Conservation (phyloP, 352 stramenopile genomes). For the Globisporangium paddicum region DNA sequence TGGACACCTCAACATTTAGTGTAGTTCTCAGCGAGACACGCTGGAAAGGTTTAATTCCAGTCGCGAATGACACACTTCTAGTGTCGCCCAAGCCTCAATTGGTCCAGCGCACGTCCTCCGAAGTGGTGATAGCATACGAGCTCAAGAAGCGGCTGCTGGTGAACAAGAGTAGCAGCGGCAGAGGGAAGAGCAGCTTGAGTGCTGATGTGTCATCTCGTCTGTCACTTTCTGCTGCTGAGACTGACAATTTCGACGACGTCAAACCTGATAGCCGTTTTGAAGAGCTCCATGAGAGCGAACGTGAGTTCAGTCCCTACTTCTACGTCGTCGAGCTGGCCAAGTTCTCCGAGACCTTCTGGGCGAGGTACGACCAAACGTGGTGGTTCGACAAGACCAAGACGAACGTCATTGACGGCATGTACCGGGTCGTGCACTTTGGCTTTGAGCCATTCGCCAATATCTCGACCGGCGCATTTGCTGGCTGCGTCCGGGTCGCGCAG, state of each 20-base stretch:
- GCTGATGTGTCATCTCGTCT: neutral
- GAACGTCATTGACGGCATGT: conserved; percentile 57
- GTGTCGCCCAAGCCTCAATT: conserved; percentile 13
- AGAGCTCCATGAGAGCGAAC: conserved; percentile 27
- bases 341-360: conserved; percentile 70
- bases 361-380: conserved; percentile 70
- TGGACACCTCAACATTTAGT: neutral
- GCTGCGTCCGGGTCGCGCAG: conserved; percentile 46
- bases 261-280: conserved; percentile 11
- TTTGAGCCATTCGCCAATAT: conserved; percentile 34
- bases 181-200: neutral
- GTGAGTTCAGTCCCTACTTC: conserved; percentile 43
- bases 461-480: conserved; percentile 46
- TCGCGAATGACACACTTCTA: conserved; percentile 15
- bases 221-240: neutral
- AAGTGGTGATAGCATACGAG: conserved; percentile 23
- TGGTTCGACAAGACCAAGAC: conserved; percentile 82
- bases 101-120: conserved; percentile 14
- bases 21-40: conserved; percentile 12
- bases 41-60: conserved; percentile 23
- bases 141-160: neutral
- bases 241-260: neutral
- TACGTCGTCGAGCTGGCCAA: conserved; percentile 59
- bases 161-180: neutral
- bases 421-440: conserved; percentile 45